phyloP scores from a whole-genome alignment of 2,329 filamentous ascomycete species.

The Diplodia sapinea region DNA sequence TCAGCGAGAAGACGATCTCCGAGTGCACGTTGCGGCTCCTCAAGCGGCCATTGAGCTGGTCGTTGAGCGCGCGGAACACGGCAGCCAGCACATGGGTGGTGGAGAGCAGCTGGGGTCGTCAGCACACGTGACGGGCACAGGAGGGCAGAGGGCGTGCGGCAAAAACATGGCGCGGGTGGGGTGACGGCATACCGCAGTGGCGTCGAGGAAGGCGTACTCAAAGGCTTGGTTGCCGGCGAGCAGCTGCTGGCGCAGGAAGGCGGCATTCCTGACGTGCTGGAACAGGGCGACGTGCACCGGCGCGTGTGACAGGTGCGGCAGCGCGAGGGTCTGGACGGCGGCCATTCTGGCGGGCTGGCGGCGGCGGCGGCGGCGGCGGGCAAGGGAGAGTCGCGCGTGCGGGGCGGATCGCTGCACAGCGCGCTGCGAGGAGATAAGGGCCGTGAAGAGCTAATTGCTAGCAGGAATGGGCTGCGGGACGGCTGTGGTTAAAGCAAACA shows the following conservation, averaged over 20 bases:
- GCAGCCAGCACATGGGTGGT: slow-evolving; percentile 75
- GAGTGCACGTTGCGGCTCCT: slow-evolving; percentile 88
- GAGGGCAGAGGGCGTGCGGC: not conserved
- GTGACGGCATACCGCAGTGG: slow-evolving; percentile 65
- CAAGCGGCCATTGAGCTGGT: slow-evolving; percentile 64
- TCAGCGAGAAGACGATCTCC: slow-evolving; percentile 82
- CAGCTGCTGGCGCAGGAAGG: slow-evolving; percentile 80
- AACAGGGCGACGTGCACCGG: slow-evolving; percentile 78
- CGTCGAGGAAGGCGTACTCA: slow-evolving; percentile 94
- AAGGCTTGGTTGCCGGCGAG: slow-evolving; percentile 83
- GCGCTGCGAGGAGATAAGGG: slow-evolving; percentile 6
- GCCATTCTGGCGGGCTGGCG: slow-evolving; percentile 48
- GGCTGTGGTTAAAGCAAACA: not conserved
- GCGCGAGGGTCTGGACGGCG: slow-evolving; percentile 67
- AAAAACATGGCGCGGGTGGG: not conserved
- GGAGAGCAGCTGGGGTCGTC: slow-evolving; percentile 66
- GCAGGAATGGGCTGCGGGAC: slow-evolving; percentile 6
- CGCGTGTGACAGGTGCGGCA: slow-evolving; percentile 78
- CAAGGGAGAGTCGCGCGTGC: not conserved
- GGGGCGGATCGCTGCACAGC: slow-evolving; percentile 3
- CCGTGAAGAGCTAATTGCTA: not conserved
- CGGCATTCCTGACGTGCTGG: slow-evolving; percentile 74
- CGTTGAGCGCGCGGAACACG: slow-evolving; percentile 76
- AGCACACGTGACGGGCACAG: slow-evolving; percentile 12
- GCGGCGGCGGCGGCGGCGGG: not conserved